Conservation (phyloP, 2,329 filamentous ascomycete genomes). For the Xylaria arbuscula region DNA sequence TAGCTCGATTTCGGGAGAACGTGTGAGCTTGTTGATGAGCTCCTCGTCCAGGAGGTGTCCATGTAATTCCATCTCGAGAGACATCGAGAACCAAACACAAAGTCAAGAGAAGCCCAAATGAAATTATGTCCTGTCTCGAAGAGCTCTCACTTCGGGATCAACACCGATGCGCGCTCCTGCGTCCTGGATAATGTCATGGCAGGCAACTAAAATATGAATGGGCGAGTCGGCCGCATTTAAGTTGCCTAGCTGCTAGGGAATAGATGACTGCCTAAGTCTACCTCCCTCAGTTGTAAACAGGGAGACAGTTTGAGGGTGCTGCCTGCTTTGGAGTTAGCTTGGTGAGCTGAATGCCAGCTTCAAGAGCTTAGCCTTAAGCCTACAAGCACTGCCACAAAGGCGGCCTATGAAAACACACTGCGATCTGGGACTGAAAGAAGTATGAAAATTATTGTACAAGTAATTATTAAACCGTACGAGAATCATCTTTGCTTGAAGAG, state of each 20-base stretch:
- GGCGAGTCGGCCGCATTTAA: neutral
- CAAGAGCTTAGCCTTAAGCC: neutral
- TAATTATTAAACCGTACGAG: too few species aligned
- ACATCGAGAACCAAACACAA: neutral
- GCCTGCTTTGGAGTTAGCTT: neutral
- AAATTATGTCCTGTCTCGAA: neutral
- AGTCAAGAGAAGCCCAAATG: neutral
- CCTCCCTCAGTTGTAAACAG: neutral
- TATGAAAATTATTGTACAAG: too few species aligned
- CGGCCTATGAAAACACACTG: neutral
- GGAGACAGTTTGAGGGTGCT: neutral
- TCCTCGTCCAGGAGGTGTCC: neutral
- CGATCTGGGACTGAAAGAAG: too few species aligned
- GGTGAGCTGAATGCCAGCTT: neutral
- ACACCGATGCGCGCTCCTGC: neutral
- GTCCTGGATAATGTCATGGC: neutral
- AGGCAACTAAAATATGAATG: neutral
- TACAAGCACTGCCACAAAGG: neutral
- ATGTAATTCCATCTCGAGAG: constrained; percentile 3
- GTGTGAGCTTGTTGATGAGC: constrained; percentile 9
- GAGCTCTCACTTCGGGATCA: neutral
- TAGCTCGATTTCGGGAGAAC: constrained; percentile 13
- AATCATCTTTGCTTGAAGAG: too few species aligned
- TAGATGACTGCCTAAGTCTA: constrained; percentile 8
- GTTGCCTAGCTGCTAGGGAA: neutral